Evolutionary conservation across 1,284 basidiomycete genomes (phyloP), one percentile per base, ranked within the genome.

Genomic region (Melampsora medusae): DNA sequence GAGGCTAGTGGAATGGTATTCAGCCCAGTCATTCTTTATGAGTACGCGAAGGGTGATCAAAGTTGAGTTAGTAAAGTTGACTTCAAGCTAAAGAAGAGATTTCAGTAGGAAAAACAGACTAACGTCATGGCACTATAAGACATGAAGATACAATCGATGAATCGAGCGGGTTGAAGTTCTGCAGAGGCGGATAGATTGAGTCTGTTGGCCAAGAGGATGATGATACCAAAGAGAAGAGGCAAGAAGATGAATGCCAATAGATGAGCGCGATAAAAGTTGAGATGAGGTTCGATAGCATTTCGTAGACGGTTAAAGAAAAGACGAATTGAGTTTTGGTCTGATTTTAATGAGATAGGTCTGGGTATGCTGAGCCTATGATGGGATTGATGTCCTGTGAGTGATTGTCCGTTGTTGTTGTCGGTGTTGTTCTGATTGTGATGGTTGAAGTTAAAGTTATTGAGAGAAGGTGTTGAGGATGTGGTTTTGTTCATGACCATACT

Each of bases 51-150:
- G 38, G 19, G 16, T 67, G 14, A 49, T 14, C 25, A 28, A 10
- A 48, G 22, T 22, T 31, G 7, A 35, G 66, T 22, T 9, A 67
- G 38, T 9, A 46, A 31, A 67, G 10, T 22, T 25, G 22, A 46
- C 22, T 9, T 19, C 7, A 25, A 14, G 14, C 33, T 66, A 35
- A 35, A n/a, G 31, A 64, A 35, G 38, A 42, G 42, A 3, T 14
- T 10, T 42, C 35, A 46, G 46, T 49, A 12, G 46, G 50, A 31
- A 28, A 67, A 50, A n/a, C n/a, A 25, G 28, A 60, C 67, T 22
- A 59, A 69, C 33, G 82, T 83, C 80, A 83, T 82, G 31, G 82
- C 81, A 14, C 81, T 81, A 16, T 80, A 78, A 69, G 80, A 81
- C 61, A 81, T 75, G 76, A 80, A 83, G 49, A 83, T 78, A 50